phyloP scores from a whole-genome alignment of 2,329 filamentous ascomycete genomes.

The Xylariaceae sp. region DNA sequence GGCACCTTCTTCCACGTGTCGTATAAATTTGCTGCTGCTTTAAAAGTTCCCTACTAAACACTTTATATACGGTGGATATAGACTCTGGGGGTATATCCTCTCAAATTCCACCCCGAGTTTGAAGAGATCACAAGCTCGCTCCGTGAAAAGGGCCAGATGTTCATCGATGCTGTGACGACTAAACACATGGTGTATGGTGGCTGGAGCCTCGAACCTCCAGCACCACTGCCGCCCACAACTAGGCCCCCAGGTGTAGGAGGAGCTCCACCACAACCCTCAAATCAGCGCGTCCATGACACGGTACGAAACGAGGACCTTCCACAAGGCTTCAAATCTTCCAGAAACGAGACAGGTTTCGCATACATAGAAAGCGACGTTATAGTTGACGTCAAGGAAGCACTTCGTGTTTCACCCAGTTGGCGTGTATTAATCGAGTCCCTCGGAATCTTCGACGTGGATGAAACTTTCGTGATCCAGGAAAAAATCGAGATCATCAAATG shows the following conservation, averaged over 20 bases:
- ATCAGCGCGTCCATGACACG: no score
- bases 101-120: conserved; percentile 1
- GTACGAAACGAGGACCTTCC: no score
- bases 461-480: not conserved
- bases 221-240: not conserved
- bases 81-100: not conserved
- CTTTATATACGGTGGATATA: no score
- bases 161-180: conserved; percentile 1
- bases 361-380: conserved; percentile 9
- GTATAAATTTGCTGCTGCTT: no score
- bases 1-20: no score
- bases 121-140: not conserved
- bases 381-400: conserved; percentile 5
- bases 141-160: not conserved
- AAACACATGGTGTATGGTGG: conserved; percentile 8
- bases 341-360: no score
- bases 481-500: conserved; percentile 4
- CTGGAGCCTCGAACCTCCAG: not conserved
- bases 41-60: no score
- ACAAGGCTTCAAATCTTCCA: not conserved
- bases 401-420: not conserved
- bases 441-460: not conserved
- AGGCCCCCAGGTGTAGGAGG: not conserved
- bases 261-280: no score
- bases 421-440: not conserved